Conservation (phyloP, 495 filamentous ascomycete genomes). For the Penicillium chermesinum region DNA sequence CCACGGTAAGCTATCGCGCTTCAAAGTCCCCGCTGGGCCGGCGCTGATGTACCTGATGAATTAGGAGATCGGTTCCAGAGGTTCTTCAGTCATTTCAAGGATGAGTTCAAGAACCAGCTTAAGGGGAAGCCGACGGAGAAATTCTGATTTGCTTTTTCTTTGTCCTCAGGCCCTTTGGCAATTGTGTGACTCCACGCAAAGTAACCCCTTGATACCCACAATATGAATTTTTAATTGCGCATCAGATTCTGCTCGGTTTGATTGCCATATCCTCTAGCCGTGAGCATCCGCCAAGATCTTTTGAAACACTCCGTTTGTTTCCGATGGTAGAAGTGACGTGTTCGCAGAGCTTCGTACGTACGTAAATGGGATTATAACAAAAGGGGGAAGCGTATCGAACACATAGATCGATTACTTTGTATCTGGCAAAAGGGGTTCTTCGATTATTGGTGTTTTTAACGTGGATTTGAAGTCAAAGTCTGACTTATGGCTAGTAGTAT, state of each 20-base stretch:
- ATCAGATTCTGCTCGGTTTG: too few species aligned
- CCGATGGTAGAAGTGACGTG: too few species aligned
- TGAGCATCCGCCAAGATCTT: too few species aligned
- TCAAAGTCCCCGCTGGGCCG: neutral
- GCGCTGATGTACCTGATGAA: conserved; percentile 13
- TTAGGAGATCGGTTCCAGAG: conserved; percentile 28
- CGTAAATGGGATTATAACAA: too few species aligned
- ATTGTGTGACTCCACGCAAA: conserved; percentile 9
- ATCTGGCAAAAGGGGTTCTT: neutral
- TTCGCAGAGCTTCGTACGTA: too few species aligned
- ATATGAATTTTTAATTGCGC: too few species aligned
- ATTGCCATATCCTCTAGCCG: too few species aligned
- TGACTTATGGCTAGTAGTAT: neutral
- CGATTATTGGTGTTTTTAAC: too few species aligned
- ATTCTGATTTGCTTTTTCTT: conserved; percentile 14
- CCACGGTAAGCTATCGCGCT: conserved; percentile 34
- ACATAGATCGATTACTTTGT: too few species aligned
- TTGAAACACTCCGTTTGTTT: too few species aligned
- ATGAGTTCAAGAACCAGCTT: conserved; percentile 56
- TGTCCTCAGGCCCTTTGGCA: conserved; percentile 3
- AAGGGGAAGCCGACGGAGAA: conserved; percentile 42
- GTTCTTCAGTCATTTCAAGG: conserved; percentile 52
- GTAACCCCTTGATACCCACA: conserved; percentile 1
- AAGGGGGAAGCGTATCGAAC: too few species aligned
- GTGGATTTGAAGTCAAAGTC: too few species aligned